Evolutionary conservation across 176 grass and related monocot genomes (phyloP), one percentile per base, ranked within the genome.

Genomic region (Eleusine indica): DNA sequence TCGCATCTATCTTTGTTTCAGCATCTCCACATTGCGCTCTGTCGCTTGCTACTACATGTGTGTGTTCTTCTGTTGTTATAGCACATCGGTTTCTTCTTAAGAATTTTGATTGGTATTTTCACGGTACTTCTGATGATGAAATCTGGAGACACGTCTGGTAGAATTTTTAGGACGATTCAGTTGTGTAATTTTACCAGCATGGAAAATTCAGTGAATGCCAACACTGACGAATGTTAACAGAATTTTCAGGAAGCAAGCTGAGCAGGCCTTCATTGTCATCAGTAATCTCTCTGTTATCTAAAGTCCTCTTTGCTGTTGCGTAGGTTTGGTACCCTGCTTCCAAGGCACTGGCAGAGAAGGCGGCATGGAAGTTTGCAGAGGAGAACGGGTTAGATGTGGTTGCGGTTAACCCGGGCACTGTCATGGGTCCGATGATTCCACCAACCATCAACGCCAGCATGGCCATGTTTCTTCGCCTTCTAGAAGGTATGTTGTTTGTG

Each of bases 301-400:
- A 70, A 29, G 4, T 6, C 19, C 17, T 39, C 19, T 81, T 12
- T 78, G 66, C 17, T 30, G 18, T 37, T 91, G 28, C 41, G 40
- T 75, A 95, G 96, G 41, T 99, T 41, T 96, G 96, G 96, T 99
- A 99, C 87, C 91, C 96, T 70, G 85, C 76, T 69, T 99, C 93
- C 0, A 99, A 99, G 79, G 74, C 96, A 14, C 35, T 99, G 66
- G 96, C 93, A 35, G 96, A 98, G 91, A 92, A 96, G 77, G 96
- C 85, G 0, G 91, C 93, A 74, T 98, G 96, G 89, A 89, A 90
- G 78, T 98, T 98, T 58, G 93, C 96, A 48, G 87, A 96, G 78
- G 93, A 94, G 87, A 96, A 95, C 11, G 75, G 83, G 2, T 42
- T 96, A 21, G 93, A 99, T 82, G 85, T 96, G 39, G 93, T 95